Base-by-base conservation (phyloP, 176 grass and related monocot genomes). In the Carex cristatella region DNA sequence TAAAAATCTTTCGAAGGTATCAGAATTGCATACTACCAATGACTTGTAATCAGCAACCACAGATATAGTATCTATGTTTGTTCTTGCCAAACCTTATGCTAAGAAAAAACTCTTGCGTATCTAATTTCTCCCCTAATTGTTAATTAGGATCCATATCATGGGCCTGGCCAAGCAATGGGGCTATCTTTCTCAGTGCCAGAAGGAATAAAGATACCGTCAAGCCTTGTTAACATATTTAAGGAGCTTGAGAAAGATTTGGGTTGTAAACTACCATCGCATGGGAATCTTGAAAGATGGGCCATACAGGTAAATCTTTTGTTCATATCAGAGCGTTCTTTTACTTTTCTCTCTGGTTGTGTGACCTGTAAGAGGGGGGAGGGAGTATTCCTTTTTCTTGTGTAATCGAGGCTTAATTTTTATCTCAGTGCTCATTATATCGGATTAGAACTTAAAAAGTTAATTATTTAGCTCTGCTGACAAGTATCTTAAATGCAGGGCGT, bases 211-310 rank as follows among this genome's bases (percentile, higher is more conserved):
- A 92, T 91, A 81, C 91, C 93, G 72, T 94, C 93, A 0, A 98
- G 96, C 83, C 83, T 98, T 68, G 78, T 80, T 3, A 98, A 95
- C 82, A 95, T 98, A 79, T 98, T 98, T 81, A 95, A 91, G 86
- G 96, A 98, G 68, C 91, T 98, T 62, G 56, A 92, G 63, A 83
- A 94, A n/a, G 96, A 98, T 83, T 16, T 98, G 53, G 89, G 90
- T 33, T 94, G 93, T 59, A 90, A 87, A 59, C 32, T 98, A 55
- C 96, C 96, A 86, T 92, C 88, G 0, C 89, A 98, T 89, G 96
- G 96, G 75, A 95, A 95, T 89, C 85, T 98, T 78, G 96, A 98
- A 88, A 92, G 87, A 95, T 98, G 96, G 93, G 96, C 96, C 70
- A 89, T 94, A 79, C 96, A 98, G 96, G 96, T 98, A 92, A 48